Base-by-base conservation (phyloP, 306 rosid species). In the Sicyos edulis region DNA sequence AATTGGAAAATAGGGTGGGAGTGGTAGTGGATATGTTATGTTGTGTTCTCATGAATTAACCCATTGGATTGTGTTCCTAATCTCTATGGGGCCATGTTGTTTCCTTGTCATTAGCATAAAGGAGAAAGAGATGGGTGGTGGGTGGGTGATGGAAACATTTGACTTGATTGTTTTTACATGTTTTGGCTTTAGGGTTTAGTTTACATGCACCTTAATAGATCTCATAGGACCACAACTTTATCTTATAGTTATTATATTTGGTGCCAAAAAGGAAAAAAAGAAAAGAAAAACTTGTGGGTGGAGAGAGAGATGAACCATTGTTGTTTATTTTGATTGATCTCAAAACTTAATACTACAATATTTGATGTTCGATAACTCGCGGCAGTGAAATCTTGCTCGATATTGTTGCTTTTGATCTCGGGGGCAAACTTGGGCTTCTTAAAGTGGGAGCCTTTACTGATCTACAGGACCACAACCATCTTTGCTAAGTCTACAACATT, bases 71-170 rank as follows among this genome's bases (percentile, higher is more conserved):
- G n/a, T 69, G 40, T 69, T 73, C 59, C 54, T 56, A 63, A 84
- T 78, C 58, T 77, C 72, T 47, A 40, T 73, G 77, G 80, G 40
- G 86, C 80, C 89, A 73, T 62, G 65, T 54, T 84, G 76, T 71
- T 26, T 71, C 73, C 74, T 69, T 40, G 85, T 75, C 54, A 80
- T 77, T 72, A 89, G 89, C 88, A 75, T 84, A 83, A 85, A 83
- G 92, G 55, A 56, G 81, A 78, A 77, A 54, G 74, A 76, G 80
- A 81, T 86, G 3, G 72, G 55, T 68, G 56, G 56, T 68, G 54
- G 71, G 42, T 67, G 72, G 8, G 40, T 67, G 58, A 69, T 51
- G 56, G 45, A 69, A 69, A 24, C 47, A 14, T 50, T 50, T 69
- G 73, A 51, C 73, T 69, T 69, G 73, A 50, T 15, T 69, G 58